phyloP scores from a whole-genome alignment of 2,329 filamentous ascomycete genomes.

The Pseudomassariella vexata region DNA sequence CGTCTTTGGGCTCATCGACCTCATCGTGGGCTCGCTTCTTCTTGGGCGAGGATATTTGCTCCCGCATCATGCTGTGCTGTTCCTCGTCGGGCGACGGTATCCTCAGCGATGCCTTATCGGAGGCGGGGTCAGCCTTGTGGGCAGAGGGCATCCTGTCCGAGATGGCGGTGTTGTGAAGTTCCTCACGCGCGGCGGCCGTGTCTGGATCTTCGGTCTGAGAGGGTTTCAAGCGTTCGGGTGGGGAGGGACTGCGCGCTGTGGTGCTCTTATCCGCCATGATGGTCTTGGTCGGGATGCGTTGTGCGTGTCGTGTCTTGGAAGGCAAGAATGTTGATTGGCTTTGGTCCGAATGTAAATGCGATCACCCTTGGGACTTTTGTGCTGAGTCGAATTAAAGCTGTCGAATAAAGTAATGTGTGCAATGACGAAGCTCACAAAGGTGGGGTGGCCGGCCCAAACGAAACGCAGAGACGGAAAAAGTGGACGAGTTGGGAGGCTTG shows the following conservation, averaged over 20 bases:
- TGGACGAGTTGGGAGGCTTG: too few species aligned
- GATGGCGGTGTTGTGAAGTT: conserved; percentile 59
- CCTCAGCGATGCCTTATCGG: conserved; percentile 28
- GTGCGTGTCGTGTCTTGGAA: too few species aligned
- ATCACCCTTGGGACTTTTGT: too few species aligned
- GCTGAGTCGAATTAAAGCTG: too few species aligned
- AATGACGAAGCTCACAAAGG: too few species aligned
- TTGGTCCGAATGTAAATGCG: too few species aligned
- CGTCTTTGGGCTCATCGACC: conserved; percentile 43
- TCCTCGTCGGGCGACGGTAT: conserved; percentile 21
- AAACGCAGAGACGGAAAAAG: too few species aligned
- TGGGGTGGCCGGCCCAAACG: too few species aligned
- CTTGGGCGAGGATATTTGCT: conserved; percentile 54
- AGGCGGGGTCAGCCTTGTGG: conserved; percentile 12
- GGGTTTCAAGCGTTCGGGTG: conserved; percentile 11
- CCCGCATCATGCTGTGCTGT: conserved; percentile 35
- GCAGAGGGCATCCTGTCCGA: conserved; percentile 37
- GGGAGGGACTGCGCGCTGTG: conserved; percentile 22
- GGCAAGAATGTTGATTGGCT: too few species aligned
- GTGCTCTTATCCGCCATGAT: too few species aligned
- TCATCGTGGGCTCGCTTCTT: conserved; percentile 61
- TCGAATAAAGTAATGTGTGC: too few species aligned
- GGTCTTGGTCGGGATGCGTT: too few species aligned
- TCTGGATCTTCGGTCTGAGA: conserved; percentile 52
- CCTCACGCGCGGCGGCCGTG: conserved; percentile 57